A percentile compares a stretch with the other conserved stretches of the same genome.
phyloP scores from a whole-genome alignment of 2,329 filamentous ascomycete species.

The Aspergillus sp. region DNA sequence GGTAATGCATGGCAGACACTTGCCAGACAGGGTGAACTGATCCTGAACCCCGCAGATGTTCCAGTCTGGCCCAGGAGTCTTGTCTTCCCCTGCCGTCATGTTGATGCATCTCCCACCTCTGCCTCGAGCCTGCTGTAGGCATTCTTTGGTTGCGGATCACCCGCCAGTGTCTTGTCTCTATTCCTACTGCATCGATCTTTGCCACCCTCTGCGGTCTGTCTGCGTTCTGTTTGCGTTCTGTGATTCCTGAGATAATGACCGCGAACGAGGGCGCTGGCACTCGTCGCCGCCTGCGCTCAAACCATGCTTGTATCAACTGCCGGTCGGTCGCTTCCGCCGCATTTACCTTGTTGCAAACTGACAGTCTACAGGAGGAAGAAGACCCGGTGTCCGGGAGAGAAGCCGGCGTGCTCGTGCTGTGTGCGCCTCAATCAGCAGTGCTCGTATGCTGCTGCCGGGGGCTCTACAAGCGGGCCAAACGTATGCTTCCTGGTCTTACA shows the following conservation, averaged over 20 bases:
- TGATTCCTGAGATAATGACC: background rate
- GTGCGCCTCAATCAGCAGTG: conserved; percentile 50
- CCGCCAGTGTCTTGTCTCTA: too few species aligned
- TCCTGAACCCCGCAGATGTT: background rate
- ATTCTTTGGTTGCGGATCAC: too few species aligned
- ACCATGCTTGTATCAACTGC: conserved; percentile 47
- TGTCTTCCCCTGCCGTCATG: background rate
- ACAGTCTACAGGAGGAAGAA: conserved; percentile 45
- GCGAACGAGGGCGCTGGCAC: conserved; percentile 18
- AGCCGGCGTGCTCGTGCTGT: conserved; percentile 53
- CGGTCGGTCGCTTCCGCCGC: too few species aligned
- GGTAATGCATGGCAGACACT: too few species aligned
- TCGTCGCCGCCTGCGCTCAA: conserved; percentile 34
- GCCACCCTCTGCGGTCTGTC: too few species aligned
- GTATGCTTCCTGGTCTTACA: conserved; percentile 30
- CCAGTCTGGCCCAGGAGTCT: too few species aligned
- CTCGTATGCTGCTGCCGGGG: conserved; percentile 43
- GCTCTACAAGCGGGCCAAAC: conserved; percentile 43
- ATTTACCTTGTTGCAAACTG: too few species aligned
- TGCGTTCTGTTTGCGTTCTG: too few species aligned
- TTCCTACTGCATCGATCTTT: too few species aligned
- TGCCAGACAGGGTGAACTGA: background rate
- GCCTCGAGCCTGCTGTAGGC: too few species aligned
- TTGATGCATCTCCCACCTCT: background rate
- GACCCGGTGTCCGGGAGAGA: conserved; percentile 54